Evolutionary conservation across 176 grass and related monocot species (phyloP).

Genomic region (Oryza glaberrima): DNA sequence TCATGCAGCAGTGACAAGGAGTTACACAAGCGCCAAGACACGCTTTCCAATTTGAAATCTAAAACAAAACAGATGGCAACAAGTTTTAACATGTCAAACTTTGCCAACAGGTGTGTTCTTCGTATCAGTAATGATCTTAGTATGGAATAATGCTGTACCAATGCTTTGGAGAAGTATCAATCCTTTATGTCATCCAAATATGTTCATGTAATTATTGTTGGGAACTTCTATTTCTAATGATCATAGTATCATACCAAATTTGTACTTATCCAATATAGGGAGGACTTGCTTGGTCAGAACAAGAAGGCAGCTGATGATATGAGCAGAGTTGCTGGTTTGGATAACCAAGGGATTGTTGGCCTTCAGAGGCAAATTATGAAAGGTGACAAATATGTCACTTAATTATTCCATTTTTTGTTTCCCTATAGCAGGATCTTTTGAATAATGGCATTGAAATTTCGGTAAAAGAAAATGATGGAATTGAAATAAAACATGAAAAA

Average conservation of each 20-base stretch:
- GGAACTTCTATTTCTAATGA: slow-evolving; percentile 3
- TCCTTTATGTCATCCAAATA: neutral
- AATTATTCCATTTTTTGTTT: neutral
- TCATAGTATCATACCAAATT: slow-evolving; percentile 10
- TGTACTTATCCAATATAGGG: slow-evolving; percentile 52
- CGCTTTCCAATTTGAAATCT: slow-evolving; percentile 76
- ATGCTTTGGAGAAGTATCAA: neutral
- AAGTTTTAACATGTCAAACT: slow-evolving; percentile 84
- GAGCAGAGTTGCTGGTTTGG: slow-evolving; percentile 82
- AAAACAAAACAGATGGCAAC: slow-evolving; percentile 89
- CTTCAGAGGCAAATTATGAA: slow-evolving; percentile 97
- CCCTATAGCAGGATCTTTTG: neutral
- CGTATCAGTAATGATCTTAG: slow-evolving; percentile 4
- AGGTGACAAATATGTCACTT: slow-evolving; percentile 48
- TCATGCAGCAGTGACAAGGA: slow-evolving; percentile 82
- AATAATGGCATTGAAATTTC: slow-evolving; percentile 23
- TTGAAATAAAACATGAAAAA: neutral
- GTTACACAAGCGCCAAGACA: slow-evolving; percentile 82
- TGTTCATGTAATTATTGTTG: slow-evolving; percentile 19
- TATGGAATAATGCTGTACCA: neutral
- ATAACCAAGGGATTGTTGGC: slow-evolving; percentile 92
- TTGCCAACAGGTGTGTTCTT: slow-evolving; percentile 79
- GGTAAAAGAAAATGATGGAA: neutral
- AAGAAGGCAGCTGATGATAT: slow-evolving; percentile 75
- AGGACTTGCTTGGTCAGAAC: slow-evolving; percentile 86